phyloP scores from a whole-genome alignment of 192 early-diverging fungal species.

The Backusella macrospora region DNA sequence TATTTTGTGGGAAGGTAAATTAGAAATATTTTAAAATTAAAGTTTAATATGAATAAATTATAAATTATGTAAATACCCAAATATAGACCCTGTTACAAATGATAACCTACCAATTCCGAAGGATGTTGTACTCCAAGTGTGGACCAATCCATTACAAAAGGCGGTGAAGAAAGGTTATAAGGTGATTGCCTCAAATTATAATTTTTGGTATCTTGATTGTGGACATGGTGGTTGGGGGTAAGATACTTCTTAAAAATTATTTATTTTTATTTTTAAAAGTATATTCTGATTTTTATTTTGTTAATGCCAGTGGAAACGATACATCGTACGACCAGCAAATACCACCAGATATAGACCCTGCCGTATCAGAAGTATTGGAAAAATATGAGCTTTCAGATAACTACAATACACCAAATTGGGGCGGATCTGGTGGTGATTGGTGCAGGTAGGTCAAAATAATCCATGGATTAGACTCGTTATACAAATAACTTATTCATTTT shows the following conservation, averaged over 20 bases:
- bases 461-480: background rate
- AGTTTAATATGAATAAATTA: constrained; percentile 2
- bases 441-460: constrained; percentile 45
- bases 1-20: constrained; percentile 80
- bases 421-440: constrained; percentile 64
- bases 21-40: background rate
- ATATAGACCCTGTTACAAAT: constrained; percentile 53
- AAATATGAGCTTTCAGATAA: constrained; percentile 30
- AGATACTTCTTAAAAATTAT: constrained; percentile 16
- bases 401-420: constrained; percentile 43
- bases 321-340: constrained; percentile 50
- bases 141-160: constrained; percentile 66
- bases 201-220: constrained; percentile 81
- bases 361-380: constrained; percentile 37
- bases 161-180: constrained; percentile 63
- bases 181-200: constrained; percentile 64
- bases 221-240: constrained; percentile 73
- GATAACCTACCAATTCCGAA: constrained; percentile 51
- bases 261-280: background rate
- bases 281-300: background rate
- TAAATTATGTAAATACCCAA: background rate
- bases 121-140: constrained; percentile 70
- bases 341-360: constrained; percentile 29
- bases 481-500: background rate
- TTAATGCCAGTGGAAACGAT: constrained; percentile 53